phyloP scores from a whole-genome alignment of 2,329 filamentous ascomycete species.

The Colletotrichum plurivorum region DNA sequence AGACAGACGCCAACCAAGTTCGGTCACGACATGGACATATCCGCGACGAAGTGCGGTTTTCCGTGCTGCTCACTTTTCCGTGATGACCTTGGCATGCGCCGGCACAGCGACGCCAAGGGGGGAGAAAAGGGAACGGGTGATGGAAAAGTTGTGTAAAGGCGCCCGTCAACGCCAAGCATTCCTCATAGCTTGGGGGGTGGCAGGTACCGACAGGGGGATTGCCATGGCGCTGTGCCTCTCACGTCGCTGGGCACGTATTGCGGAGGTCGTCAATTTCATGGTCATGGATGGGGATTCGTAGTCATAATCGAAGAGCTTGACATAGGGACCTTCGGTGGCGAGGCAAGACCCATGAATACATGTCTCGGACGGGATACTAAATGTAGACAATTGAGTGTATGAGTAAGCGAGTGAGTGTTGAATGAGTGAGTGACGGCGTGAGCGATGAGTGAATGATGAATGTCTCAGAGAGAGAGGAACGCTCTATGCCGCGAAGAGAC shows the following conservation, averaged over 20 bases:
- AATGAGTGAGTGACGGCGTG: too few species aligned
- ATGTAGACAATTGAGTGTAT: too few species aligned
- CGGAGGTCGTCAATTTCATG: not conserved
- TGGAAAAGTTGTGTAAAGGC: slow-evolving; percentile 10
- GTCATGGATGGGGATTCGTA: not conserved
- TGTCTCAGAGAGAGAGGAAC: not conserved
- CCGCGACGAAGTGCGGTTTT: slow-evolving; percentile 6
- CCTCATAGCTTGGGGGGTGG: slow-evolving; percentile 16
- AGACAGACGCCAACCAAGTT: too few species aligned
- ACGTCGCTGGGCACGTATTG: not conserved
- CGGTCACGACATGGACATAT: not conserved
- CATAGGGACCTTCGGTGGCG: not conserved
- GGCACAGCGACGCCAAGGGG: slow-evolving; percentile 7
- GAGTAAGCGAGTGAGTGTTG: too few species aligned
- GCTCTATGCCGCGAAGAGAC: not conserved
- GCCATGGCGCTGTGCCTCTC: slow-evolving; percentile 6
- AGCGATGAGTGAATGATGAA: not conserved
- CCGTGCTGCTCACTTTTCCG: slow-evolving; percentile 23
- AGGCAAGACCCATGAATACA: not conserved
- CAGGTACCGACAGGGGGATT: slow-evolving; percentile 20
- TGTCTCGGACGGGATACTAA: too few species aligned
- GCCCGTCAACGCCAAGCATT: slow-evolving; percentile 26
- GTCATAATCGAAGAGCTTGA: not conserved
- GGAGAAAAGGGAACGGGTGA: not conserved
- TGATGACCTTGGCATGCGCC: slow-evolving; percentile 24